Evolutionary conservation across 2,329 filamentous ascomycete species (phyloP).

Genomic region (Colletotrichum plurivorum): DNA sequence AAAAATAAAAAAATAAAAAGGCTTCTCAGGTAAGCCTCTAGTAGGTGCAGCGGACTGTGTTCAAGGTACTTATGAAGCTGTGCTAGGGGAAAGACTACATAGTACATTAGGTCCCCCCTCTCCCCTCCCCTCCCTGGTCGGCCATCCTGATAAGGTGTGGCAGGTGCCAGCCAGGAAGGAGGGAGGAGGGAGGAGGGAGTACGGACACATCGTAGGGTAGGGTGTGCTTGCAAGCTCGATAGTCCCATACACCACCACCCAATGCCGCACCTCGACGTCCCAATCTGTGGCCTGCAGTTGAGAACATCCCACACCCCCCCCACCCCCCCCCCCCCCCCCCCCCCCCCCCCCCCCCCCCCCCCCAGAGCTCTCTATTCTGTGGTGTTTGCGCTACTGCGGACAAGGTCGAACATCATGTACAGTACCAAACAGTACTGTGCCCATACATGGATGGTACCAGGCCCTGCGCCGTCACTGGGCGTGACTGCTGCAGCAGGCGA

Average conservation of each 20-base stretch:
- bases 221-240: slow-evolving; percentile 1
- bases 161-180: slow-evolving; percentile 35
- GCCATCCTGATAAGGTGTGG: slow-evolving; percentile 40
- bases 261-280: slow-evolving; percentile 32
- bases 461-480: slow-evolving; percentile 30
- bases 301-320: slow-evolving; percentile 28
- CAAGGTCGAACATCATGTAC: slow-evolving; percentile 29
- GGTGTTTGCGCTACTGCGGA: slow-evolving; percentile 37
- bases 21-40: slow-evolving; percentile 19
- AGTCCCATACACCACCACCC: slow-evolving; percentile 32
- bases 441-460: slow-evolving; percentile 32
- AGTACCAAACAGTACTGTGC: slow-evolving; percentile 25
- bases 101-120: slow-evolving; percentile 18
- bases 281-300: slow-evolving; percentile 37
- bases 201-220: too few species aligned
- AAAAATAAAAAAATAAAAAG: slow-evolving; percentile 28
- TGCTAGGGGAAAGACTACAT: slow-evolving; percentile 23
- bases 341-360: slow-evolving; percentile 12
- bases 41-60: slow-evolving; percentile 32
- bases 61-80: slow-evolving; percentile 38
- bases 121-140: slow-evolving; percentile 18
- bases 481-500: slow-evolving; percentile 26
- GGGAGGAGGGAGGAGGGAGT: slow-evolving; percentile 12
- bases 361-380: slow-evolving; percentile 6
- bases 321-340: too few species aligned